These are phyloP conservation scores for Coemansia sp. DNA, from an alignment of 192 early-diverging fungal species.

Conservation along the genomic window DNA sequence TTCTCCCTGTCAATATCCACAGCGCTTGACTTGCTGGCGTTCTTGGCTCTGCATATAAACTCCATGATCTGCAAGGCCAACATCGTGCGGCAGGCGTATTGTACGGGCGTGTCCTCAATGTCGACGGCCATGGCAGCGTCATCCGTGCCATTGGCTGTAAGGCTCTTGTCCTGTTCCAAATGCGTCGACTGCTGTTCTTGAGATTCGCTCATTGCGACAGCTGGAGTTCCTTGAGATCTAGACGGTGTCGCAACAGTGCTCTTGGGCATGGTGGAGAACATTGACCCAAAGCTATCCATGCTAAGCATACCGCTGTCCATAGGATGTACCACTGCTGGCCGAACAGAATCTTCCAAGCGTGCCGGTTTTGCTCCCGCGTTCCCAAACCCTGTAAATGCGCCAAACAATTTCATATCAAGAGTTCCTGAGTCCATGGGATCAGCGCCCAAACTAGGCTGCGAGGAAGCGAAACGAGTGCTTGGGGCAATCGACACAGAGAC, in stretches of 20 bases:
- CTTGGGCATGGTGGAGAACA: constrained; percentile 17
- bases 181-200: background rate
- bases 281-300: constrained; percentile 43
- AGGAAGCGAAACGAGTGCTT: background rate
- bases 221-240: background rate
- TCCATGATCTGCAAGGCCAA: constrained; percentile 54
- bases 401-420: constrained; percentile 39
- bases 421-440: constrained; percentile 12
- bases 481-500: constrained; percentile 5
- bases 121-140: constrained; percentile 37
- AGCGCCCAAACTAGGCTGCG: background rate
- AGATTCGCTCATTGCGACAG: background rate
- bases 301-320: constrained; percentile 31
- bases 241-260: background rate
- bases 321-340: constrained; percentile 12
- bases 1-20: constrained; percentile 33
- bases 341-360: background rate
- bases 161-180: background rate
- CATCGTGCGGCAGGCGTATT: constrained; percentile 51
- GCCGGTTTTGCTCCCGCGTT: background rate
- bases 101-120: constrained; percentile 56
- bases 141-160: background rate
- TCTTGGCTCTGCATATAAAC: constrained; percentile 22
- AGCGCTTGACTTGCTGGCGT: background rate
- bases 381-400: constrained; percentile 29